Percentiles rank a stretch among this genome's conserved stretches.
phyloP scores from a whole-genome alignment of 2,329 filamentous ascomycete genomes.

The Talaromyces albobiverticillius region DNA sequence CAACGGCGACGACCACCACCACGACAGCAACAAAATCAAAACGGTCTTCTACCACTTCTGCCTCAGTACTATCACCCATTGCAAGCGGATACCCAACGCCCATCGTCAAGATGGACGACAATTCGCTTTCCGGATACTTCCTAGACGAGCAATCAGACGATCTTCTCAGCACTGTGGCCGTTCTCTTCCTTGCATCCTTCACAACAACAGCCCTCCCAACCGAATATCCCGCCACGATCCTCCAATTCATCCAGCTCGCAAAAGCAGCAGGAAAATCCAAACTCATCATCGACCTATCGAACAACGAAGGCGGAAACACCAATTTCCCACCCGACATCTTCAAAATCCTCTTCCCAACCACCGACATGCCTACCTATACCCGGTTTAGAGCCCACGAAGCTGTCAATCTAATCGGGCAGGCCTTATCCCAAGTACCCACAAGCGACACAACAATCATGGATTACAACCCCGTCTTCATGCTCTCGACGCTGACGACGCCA shows the following conservation, averaged over 20 bases:
- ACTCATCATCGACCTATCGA: constrained; percentile 60
- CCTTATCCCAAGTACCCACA: constrained; percentile 16
- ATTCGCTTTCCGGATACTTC: constrained; percentile 45
- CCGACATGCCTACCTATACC: constrained; percentile 39
- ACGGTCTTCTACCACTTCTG: neutral
- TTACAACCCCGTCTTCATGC: constrained; percentile 2
- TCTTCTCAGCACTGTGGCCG: constrained; percentile 42
- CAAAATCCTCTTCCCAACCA: constrained; percentile 50
- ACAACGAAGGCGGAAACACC: constrained; percentile 56
- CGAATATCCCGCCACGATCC: constrained; percentile 38
- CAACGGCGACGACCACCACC: constrained; percentile 16
- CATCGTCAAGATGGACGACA: constrained; percentile 30
- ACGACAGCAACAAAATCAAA: constrained; percentile 16
- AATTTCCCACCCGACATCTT: constrained; percentile 48
- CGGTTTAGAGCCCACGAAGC: constrained; percentile 43
- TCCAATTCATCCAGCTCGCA: constrained; percentile 47
- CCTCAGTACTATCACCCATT: constrained; percentile 3
- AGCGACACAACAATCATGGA: neutral
- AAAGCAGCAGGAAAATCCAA: constrained; percentile 50
- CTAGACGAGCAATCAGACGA: constrained; percentile 35
- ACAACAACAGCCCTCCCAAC: constrained; percentile 20
- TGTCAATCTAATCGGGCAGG: constrained; percentile 28
- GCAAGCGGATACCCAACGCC: constrained; percentile 36
- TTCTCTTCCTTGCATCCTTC: constrained; percentile 45
- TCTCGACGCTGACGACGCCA: neutral